Conservation (phyloP, 1,284 basidiomycete species). For the Gomphus bonarii region DNA sequence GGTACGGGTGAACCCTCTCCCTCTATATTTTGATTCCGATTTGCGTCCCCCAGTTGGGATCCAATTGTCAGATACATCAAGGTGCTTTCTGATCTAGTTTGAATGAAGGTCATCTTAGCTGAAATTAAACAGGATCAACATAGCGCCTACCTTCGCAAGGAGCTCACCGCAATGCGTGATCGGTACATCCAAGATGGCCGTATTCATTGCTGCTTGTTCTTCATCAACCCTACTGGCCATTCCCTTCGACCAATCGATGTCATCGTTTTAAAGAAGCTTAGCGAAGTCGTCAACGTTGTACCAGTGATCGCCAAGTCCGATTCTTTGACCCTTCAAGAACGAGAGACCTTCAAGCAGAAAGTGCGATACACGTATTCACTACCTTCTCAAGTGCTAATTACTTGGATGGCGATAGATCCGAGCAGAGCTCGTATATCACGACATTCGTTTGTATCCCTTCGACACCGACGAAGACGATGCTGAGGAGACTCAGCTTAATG, state of each 20-base stretch:
- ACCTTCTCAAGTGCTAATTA: constrained; percentile 1
- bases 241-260: constrained; percentile 90
- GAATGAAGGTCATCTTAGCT: background rate
- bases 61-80: constrained; percentile 98
- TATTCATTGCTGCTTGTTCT: constrained; percentile 97
- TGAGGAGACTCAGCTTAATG: constrained; percentile 86
- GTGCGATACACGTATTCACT: constrained; percentile 27
- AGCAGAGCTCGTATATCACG: constrained; percentile 87
- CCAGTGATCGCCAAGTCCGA: constrained; percentile 99
- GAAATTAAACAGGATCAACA: constrained; percentile 70
- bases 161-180: constrained; percentile 95
- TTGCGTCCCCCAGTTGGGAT: constrained; percentile 67
- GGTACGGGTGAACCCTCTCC: constrained; percentile 39
- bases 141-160: constrained; percentile 96
- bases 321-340: constrained; percentile 92
- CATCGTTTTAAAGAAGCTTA: constrained; percentile 97
- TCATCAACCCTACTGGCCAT: constrained; percentile 96
- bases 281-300: constrained; percentile 98
- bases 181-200: constrained; percentile 97
- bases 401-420: constrained; percentile 51
- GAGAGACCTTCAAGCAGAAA: constrained; percentile 88
- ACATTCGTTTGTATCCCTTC: constrained; percentile 93
- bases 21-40: background rate
- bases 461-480: constrained; percentile 95
- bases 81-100: constrained; percentile 14